Conservation (phyloP, 2,329 filamentous ascomycete genomes). For the Neofusicoccum ribis region DNA sequence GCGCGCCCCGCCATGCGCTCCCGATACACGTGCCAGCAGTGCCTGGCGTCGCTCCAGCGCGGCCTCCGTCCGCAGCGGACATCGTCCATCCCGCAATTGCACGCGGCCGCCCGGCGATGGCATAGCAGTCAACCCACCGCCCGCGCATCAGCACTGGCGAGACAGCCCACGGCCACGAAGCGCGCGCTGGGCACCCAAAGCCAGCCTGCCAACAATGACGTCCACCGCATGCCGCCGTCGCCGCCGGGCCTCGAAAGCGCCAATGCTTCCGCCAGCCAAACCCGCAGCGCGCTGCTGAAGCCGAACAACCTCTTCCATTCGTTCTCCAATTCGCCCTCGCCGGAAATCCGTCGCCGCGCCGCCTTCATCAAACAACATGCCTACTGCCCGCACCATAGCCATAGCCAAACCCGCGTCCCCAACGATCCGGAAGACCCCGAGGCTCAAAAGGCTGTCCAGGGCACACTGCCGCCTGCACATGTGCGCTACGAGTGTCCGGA, state of each 20-base stretch:
- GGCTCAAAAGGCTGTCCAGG: constrained; percentile 57
- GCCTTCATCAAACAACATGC: constrained; percentile 92
- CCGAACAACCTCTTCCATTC: constrained; percentile 90
- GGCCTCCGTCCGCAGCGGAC: constrained; percentile 27
- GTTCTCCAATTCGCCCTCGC: constrained; percentile 84
- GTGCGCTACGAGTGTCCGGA: constrained; percentile 95
- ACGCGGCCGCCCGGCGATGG: constrained; percentile 26
- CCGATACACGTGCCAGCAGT: constrained; percentile 43
- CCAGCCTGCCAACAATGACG: constrained; percentile 26
- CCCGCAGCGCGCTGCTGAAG: constrained; percentile 49
- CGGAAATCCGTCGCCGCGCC: constrained; percentile 82
- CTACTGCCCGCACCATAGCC: constrained; percentile 87
- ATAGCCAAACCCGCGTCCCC: constrained; percentile 72
- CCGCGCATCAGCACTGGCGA: constrained; percentile 22
- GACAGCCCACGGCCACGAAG: constrained; percentile 28
- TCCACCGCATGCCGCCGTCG: constrained; percentile 38
- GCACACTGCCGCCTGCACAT: constrained; percentile 68
- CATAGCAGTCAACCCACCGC: constrained; percentile 36
- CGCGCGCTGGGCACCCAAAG: constrained; percentile 7
- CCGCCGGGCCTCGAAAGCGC: constrained; percentile 26
- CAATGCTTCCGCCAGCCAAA: constrained; percentile 24
- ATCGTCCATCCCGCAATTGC: constrained; percentile 25
- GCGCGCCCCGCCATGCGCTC: constrained; percentile 35
- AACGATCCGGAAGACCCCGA: constrained; percentile 66
- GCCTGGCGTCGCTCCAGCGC: constrained; percentile 36